phyloP scores from a whole-genome alignment of 345 rosid genomes.

The Salix udensis region DNA sequence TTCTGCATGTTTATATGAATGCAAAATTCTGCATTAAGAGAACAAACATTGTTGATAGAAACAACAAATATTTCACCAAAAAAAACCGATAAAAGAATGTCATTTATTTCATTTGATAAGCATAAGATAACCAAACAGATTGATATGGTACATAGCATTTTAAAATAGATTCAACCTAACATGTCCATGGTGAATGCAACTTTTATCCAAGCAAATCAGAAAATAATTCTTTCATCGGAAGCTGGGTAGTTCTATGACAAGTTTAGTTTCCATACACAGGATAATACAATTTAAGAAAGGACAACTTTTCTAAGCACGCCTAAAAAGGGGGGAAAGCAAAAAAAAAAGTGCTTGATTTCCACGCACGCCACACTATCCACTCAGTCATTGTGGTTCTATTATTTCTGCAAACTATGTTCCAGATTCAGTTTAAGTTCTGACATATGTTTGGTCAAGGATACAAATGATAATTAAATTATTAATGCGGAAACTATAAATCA shows the following conservation, averaged over 20 bases:
- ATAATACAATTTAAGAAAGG: too few relatives aligned
- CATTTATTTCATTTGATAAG: too few relatives aligned
- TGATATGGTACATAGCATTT: background rate
- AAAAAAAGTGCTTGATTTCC: too few relatives aligned
- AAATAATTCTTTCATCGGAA: background rate
- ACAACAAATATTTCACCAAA: background rate
- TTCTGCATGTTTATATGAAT: background rate
- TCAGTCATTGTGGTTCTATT: background rate
- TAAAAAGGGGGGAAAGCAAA: too few relatives aligned
- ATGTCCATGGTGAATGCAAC: background rate
- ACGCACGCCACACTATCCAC: background rate
- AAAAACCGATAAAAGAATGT: too few relatives aligned
- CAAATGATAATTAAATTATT: background rate
- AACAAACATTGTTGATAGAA: background rate
- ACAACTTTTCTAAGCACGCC: too few relatives aligned
- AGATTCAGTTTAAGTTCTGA: background rate
- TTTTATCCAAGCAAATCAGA: background rate
- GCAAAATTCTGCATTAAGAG: background rate
- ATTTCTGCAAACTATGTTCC: background rate
- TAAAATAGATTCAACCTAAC: background rate
- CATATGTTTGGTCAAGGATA: background rate
- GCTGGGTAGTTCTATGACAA: background rate
- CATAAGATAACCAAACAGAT: too few relatives aligned
- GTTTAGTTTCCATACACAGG: background rate
- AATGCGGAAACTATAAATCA: background rate